These are phyloP conservation scores for Neonectria sp. DNA, from an alignment of 2,329 filamentous ascomycete genomes.

Conservation along the genomic window DNA sequence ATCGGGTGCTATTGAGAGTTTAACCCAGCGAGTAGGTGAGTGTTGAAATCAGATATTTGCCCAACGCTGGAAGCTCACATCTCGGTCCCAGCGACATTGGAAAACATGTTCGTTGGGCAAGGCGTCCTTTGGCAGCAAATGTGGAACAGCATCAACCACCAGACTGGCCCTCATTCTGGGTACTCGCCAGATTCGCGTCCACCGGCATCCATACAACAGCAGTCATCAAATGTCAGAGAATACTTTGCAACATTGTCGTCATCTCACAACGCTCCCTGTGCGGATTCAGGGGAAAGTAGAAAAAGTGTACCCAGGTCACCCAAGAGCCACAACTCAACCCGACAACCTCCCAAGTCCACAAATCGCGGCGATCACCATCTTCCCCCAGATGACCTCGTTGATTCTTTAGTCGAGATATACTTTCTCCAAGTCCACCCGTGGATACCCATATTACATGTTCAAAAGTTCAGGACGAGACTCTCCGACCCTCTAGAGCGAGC, in stretches of 20 bases:
- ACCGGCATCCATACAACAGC: slow-evolving; percentile 14
- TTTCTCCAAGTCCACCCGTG: slow-evolving; percentile 57
- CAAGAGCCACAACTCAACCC: neutral
- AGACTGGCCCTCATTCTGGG: neutral
- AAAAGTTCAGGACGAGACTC: slow-evolving; percentile 40
- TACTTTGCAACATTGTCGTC: slow-evolving; percentile 5
- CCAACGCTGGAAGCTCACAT: neutral
- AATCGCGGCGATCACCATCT: slow-evolving; percentile 32
- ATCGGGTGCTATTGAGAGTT: slow-evolving; percentile 53
- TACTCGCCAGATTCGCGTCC: neutral
- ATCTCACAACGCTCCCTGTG: neutral
- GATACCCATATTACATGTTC: slow-evolving; percentile 50
- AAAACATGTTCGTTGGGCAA: slow-evolving; percentile 58
- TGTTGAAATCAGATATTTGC: neutral
- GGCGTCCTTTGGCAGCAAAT: slow-evolving; percentile 55
- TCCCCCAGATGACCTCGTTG: slow-evolving; percentile 51
- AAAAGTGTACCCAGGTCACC: neutral
- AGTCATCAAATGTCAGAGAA: slow-evolving; percentile 20
- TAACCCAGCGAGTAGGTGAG: slow-evolving; percentile 52
- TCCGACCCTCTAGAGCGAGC: slow-evolving; percentile 32
- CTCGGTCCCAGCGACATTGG: slow-evolving; percentile 40
- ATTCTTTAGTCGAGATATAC: slow-evolving; percentile 53
- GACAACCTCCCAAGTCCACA: neutral
- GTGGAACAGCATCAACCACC: slow-evolving; percentile 30
- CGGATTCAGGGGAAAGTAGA: neutral